Base-by-base conservation (phyloP, 2,329 filamentous ascomycete species). In the Fusarium oligoseptatum region DNA sequence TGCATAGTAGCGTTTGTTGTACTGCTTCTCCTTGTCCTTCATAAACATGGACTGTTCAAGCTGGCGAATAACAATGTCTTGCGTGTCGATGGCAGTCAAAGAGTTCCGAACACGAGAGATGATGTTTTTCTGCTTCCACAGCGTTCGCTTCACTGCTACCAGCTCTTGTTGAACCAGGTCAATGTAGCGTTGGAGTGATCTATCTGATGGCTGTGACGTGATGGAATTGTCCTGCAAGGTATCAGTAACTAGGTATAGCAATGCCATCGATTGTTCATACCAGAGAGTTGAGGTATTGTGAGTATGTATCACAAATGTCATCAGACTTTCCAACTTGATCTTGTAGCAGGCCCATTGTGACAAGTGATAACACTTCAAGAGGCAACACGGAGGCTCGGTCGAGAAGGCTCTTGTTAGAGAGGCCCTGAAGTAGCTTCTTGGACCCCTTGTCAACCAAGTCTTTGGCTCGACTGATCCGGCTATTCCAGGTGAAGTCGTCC, bases 131-230 rank as follows among this genome's bases (percentile, higher is more conserved):
- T 85, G 84, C 27, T 78, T 80, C 24, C 65, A 71, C 29, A 86
- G 70, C 2, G 81, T 84, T 29, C 80, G 78, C 45, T 78, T 81
- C 27, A 87, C 80, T 20, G 84, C 81, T 22, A 77, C 75, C 34
- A 86, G 77, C 68, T 87, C 85, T 64, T 86, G 83, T 20, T 82
- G 80, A 1, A 86, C 79, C 15, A 85, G 79, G 41, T 82, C 81
- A 60, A 87, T 79, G 17, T 81, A 80, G 60, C 84, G 82, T 65
- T 87, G 83, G 43, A 84, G 83, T 2, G 82, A 82, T 22, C 84
- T 81, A 45, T 85, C 82, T 2, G 84, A 83, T 4, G 81, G 80
- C 24, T 84, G 82, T 3, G 81, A 82, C 8, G 77, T 79, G 56
- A 87, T 85, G 3, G 83, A 81, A 17, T 81, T 82, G 66, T 85